Base-by-base conservation (phyloP, 305 asterid species). In the Fraxinus ornus region DNA sequence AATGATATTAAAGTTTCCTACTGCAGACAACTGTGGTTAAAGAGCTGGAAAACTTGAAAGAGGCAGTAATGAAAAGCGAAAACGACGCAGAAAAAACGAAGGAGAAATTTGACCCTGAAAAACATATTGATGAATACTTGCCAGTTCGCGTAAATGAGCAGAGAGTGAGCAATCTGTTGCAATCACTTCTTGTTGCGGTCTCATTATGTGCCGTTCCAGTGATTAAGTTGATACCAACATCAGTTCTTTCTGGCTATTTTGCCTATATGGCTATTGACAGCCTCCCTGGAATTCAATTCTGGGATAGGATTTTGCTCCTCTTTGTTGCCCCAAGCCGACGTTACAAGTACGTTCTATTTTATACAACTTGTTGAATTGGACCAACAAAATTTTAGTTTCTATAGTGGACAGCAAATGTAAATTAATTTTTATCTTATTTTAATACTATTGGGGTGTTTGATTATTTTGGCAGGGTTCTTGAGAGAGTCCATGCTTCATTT, bases 191-290 rank as follows among this genome's bases (percentile, higher is more conserved):
- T 24, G 64, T 79, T 2, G 78, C 76, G 5, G 35, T 70, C 32
- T 3, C 78, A 6, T 37, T 79, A 0, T 68, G 21, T 41, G 82
- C 77, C 7, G n/a, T 79, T 37, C 82, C 82, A 0, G 64, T 70
- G 17, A 39, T 79, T 15, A 79, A 68, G 68, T 8, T 13, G 44
- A 70, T 79, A 10, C 78, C 82, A 13, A 68, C 37, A 6, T 79
- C 82, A 26, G 82, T 79, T 68, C 77, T 79, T 17, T 79, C 68
- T 64, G 82, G 82, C 26, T 79, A 79, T 32, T 79, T 79, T 24
- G 82, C 82, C 5, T 79, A 79, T 47, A 79, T 79, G 82, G 82
- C 78, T n/a, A 68, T 68, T 15, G 82, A 79, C 77, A 79, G 64
- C 47, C 82, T 79, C 37, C 82, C 82, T 13, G 82, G 82, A 2